These are phyloP conservation scores for Mucor racemosus DNA, from an alignment of 371 early-diverging fungal species.

Conservation along the genomic window DNA sequence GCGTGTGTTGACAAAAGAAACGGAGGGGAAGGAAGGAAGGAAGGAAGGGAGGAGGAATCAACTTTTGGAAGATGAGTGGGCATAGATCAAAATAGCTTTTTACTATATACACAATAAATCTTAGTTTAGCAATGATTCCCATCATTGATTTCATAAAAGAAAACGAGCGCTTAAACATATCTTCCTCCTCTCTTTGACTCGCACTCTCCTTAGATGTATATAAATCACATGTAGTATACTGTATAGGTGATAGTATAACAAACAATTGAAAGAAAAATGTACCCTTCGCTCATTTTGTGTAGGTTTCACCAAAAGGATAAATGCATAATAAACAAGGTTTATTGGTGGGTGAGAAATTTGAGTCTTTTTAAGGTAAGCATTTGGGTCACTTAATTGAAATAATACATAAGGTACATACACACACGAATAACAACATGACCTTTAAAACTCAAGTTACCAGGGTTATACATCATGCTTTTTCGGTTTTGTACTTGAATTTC, in stretches of 20 bases:
- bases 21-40: neutral
- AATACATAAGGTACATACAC: neutral
- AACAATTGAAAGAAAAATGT: neutral
- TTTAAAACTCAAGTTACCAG: neutral
- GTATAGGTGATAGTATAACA: conserved; percentile 5
- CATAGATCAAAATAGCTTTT: neutral
- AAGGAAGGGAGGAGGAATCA: neutral
- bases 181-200: neutral
- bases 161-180: neutral
- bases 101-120: neutral
- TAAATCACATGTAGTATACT: conserved; percentile 3
- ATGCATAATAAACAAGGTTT: conserved; percentile 1
- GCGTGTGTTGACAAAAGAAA: neutral
- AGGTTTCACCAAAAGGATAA: neutral
- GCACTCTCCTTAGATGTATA: neutral
- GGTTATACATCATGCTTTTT: conserved; percentile 2
- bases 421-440: neutral
- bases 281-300: neutral
- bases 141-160: neutral
- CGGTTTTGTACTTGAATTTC: neutral
- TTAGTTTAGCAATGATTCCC: conserved; percentile 8
- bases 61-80: neutral
- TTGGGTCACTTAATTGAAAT: neutral
- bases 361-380: neutral
- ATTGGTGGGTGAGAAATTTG: neutral